Base-by-base conservation (phyloP, 352 stramenopile species). In the Phytophthora quininea region DNA sequence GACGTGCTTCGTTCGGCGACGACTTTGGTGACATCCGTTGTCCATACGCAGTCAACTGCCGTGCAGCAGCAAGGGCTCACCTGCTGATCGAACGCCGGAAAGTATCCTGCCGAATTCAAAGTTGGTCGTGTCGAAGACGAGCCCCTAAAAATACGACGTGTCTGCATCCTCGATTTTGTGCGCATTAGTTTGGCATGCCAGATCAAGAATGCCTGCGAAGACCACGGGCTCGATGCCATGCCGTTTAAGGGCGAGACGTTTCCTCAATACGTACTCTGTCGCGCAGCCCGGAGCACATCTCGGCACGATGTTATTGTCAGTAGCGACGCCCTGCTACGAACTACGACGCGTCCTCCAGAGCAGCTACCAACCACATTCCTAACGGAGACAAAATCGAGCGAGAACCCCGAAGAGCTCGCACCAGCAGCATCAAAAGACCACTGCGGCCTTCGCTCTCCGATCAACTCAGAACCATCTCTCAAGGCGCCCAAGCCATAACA, bases 221-320 rank as follows among this genome's bases (percentile, higher is more conserved):
- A 54, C 67, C 4, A 47, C 55, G 6, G 10, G 10, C 31, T 30
- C 50, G 29, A 29, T 31, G 47, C 58, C 3, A 60, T 59, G 11
- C 79, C 80, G 10, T 91, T 91, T 72, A 92, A 92, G 49, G 80
- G 84, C 54, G 84, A 92, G 12, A 77, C 54, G 4, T 89, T 90
- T 51, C 84, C 81, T 11, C 64, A 78, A 10, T 92, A 90, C 31
- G 76, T 91, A 12, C 50, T 87, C 15, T 72, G 62, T 35, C 80
- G 78, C 1, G 58, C 73, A 27, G 37, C 15, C 15, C 66, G 69
- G 43, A 19, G 12, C 12, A 58, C 48, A 52, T 50, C 50, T 4
- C 38, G 19, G n/a, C 59, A 58, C 14, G 43, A 33, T 6, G 32
- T 15, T 32, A 58, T 64, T 29, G n/a, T 38, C 11, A n/a, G n/a